A percentile compares a stretch with the other conserved stretches of the same genome.
Evolutionary conservation across 495 filamentous ascomycete species (phyloP).

Genomic region (Podospora anserina): DNA sequence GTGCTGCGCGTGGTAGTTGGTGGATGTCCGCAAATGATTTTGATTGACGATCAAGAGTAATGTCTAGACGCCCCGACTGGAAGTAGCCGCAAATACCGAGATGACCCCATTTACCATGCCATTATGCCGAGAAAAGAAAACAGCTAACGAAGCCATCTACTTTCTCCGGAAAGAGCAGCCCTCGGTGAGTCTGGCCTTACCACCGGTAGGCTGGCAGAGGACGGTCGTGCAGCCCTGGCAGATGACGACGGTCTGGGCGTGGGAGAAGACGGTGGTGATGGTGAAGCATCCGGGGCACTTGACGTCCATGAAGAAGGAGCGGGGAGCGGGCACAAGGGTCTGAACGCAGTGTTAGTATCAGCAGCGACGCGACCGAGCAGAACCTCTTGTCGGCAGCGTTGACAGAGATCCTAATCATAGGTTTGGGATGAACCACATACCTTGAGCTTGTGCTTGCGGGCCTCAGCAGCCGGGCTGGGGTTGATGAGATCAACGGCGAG

Average conservation of each 20-base stretch:
- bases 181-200: conserved; percentile 95
- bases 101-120: conserved; percentile 44
- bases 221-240: conserved; percentile 97
- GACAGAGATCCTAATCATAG: not conserved
- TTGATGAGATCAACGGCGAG: conserved; percentile 99
- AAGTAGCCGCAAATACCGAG: conserved; percentile 50
- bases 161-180: conserved; percentile 99
- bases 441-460: conserved; percentile 99
- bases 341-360: conserved; percentile 40
- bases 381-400: conserved; percentile 2
- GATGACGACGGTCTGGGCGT: conserved; percentile 99
- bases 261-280: conserved; percentile 99
- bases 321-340: conserved; percentile 90
- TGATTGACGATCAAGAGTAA: conserved; percentile 39
- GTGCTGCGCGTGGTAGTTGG: conserved; percentile 42
- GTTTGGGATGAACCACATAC: conserved; percentile 49
- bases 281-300: conserved; percentile 99
- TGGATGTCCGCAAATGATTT: conserved; percentile 60
- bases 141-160: conserved; percentile 61
- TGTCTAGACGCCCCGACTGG: conserved; percentile 51
- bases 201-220: conserved; percentile 95
- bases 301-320: conserved; percentile 99
- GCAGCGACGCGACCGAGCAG: not conserved
- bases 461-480: conserved; percentile 91
- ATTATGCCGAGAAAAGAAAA: conserved; percentile 49